Conservation (phyloP, 805 yeast genomes). For the Limtongia smithiae region DNA sequence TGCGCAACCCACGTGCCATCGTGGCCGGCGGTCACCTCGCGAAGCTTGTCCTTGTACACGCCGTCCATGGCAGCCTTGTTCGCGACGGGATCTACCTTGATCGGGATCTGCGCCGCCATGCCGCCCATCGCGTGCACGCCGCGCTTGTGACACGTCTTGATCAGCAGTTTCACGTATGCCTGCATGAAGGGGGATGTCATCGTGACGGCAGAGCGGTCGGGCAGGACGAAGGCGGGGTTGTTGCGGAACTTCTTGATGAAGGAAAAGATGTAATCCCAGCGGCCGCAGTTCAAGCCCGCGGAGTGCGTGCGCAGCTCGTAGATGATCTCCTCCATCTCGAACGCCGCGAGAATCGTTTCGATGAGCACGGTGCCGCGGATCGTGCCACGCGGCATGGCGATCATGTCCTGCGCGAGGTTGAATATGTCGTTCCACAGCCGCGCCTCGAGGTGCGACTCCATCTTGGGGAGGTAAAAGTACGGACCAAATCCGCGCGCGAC, state of each 20-base stretch:
- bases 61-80: constrained; percentile 64
- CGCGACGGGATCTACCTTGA: constrained; percentile 59
- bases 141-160: constrained; percentile 65
- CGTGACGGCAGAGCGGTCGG: constrained; percentile 63
- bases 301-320: constrained; percentile 69
- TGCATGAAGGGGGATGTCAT: constrained; percentile 61
- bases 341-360: constrained; percentile 69
- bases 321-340: constrained; percentile 76
- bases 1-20: constrained; percentile 80
- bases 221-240: constrained; percentile 59
- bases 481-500: constrained; percentile 61
- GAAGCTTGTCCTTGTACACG: constrained; percentile 62
- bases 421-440: constrained; percentile 72
- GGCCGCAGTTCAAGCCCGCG: constrained; percentile 70
- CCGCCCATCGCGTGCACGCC: constrained; percentile 78
- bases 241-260: constrained; percentile 63
- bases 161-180: constrained; percentile 59
- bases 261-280: constrained; percentile 75
- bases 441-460: constrained; percentile 75
- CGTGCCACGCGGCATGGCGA: constrained; percentile 62
- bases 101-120: constrained; percentile 76
- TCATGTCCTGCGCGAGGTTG: constrained; percentile 60
- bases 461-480: constrained; percentile 69
- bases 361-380: constrained; percentile 69
- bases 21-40: constrained; percentile 66